Base-by-base conservation (phyloP, 805 yeast genomes). In the Metschnikowia santaceciliae region DNA sequence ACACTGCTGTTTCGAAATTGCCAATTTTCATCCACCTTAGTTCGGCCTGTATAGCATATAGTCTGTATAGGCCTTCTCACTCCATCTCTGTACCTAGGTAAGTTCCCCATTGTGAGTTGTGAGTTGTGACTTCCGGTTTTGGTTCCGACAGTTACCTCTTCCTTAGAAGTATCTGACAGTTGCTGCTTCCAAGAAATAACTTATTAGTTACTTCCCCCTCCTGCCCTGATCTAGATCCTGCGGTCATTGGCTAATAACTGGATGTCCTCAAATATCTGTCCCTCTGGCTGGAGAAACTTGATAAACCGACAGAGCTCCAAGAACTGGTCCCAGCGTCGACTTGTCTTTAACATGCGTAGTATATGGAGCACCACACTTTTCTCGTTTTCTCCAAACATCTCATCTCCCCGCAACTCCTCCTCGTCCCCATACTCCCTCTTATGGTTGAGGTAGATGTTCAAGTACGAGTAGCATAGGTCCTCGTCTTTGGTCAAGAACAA, bases 301-400 rank as follows among this genome's bases (percentile, higher is more conserved):
- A 80, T 72, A 56, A 78, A 80, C 45, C 84, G 67, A 48, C 82
- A 70, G 50, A 80, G 64, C 55, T 80, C 84, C 61, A 78, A 79
- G 39, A 82, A 75, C 60, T 81, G 77, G 42, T 77, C 82, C 72
- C 78, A 80, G 47, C 64, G 65, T 49, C 71, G 68, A n/a, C 69
- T 67, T 6, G 61, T 59, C 35, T 67, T 67, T 46, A 80, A 65
- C 64, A 76, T 74, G 47, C 65, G 62, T 41, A 80, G 66, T 13
- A 80, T 78, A 47, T 73, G 64, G 33, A 72, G 57, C 19, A 79
- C 73, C 49, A 79, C 65, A 10, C 59, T 58, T 32, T 71, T 64
- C 58, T 80, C 84, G 6, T 64, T 58, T 4, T 46, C 49, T 15
- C 57, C 57, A 3, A 57, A 26, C 30, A 26, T 26, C 30, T 26